Evolutionary conservation across 2,329 filamentous ascomycete species (phyloP).

Genomic region (Fusarium irregulare): DNA sequence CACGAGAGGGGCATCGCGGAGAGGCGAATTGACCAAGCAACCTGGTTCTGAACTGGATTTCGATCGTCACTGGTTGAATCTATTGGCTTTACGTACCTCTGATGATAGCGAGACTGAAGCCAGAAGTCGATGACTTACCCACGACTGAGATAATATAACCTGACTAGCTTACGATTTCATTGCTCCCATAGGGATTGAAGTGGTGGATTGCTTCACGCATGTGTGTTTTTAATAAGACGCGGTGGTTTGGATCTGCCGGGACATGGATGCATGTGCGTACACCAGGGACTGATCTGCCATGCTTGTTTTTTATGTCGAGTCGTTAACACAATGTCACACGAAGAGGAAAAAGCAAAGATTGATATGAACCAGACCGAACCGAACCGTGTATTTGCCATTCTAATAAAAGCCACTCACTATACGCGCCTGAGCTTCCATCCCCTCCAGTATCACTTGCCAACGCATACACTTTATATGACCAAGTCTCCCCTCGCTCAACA

Average conservation of each 20-base stretch:
- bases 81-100: slow-evolving; percentile 41
- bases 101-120: slow-evolving; percentile 31
- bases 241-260: not conserved
- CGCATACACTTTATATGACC: slow-evolving; percentile 18
- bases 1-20: slow-evolving; percentile 2
- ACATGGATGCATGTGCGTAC: not conserved
- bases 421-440: slow-evolving; percentile 2
- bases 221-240: not conserved
- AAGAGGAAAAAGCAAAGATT: not conserved
- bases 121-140: slow-evolving; percentile 41
- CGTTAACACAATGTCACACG: not conserved
- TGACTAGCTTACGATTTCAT: not conserved
- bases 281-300: not conserved
- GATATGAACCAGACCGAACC: slow-evolving; percentile 1
- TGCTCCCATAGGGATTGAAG: not conserved
- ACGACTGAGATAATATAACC: slow-evolving; percentile 50
- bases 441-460: slow-evolving; percentile 19
- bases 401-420: slow-evolving; percentile 5
- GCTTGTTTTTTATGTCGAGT: not conserved
- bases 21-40: slow-evolving; percentile 17
- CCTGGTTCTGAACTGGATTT: slow-evolving; percentile 32
- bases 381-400: slow-evolving; percentile 33
- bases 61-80: slow-evolving; percentile 18
- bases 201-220: not conserved
- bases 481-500: slow-evolving; percentile 14